These are phyloP conservation scores for Yamadazyma laniorum DNA, from an alignment of 805 yeast genomes.

Conservation along the genomic window DNA sequence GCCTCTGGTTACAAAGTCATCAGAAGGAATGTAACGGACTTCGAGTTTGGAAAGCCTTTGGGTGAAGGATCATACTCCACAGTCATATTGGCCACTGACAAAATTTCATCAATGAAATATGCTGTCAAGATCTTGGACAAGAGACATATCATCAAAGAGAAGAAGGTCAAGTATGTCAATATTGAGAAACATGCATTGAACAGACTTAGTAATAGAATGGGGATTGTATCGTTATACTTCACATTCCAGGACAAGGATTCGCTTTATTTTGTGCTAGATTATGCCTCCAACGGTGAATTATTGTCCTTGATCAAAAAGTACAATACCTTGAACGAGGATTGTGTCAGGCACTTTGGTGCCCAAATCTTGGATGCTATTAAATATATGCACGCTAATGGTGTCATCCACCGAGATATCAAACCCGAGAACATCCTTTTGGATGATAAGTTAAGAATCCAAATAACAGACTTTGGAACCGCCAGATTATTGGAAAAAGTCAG, in stretches of 20 bases:
- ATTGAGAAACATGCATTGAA: slow-evolving; percentile 80
- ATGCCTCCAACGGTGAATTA: slow-evolving; percentile 78
- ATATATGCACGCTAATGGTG: slow-evolving; percentile 72
- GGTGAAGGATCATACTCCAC: slow-evolving; percentile 49
- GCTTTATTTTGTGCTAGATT: slow-evolving; percentile 72
- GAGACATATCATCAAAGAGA: slow-evolving; percentile 74
- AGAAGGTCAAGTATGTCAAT: slow-evolving; percentile 80
- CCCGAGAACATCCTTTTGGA: slow-evolving; percentile 79
- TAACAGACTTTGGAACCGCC: slow-evolving; percentile 87
- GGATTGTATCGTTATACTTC: slow-evolving; percentile 67
- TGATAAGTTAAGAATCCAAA: slow-evolving; percentile 55
- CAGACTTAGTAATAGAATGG: slow-evolving; percentile 57
- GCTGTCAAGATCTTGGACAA: slow-evolving; percentile 79
- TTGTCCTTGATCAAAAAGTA: slow-evolving; percentile 62
- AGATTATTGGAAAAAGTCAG: slow-evolving; percentile 57
- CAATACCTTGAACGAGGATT: slow-evolving; percentile 71
- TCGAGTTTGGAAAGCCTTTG: slow-evolving; percentile 39
- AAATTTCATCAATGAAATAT: slow-evolving; percentile 54
- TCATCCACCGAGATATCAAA: slow-evolving; percentile 77
- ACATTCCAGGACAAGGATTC: slow-evolving; percentile 78
- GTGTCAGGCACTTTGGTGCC: slow-evolving; percentile 65
- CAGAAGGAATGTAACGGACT: slow-evolving; percentile 39
- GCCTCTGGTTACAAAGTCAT: slow-evolving; percentile 23
- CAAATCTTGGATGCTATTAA: slow-evolving; percentile 72
- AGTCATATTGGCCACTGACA: slow-evolving; percentile 46